phyloP scores from a whole-genome alignment of 768 basidiomycete species.

The Hemileccinum rubropunctum region DNA sequence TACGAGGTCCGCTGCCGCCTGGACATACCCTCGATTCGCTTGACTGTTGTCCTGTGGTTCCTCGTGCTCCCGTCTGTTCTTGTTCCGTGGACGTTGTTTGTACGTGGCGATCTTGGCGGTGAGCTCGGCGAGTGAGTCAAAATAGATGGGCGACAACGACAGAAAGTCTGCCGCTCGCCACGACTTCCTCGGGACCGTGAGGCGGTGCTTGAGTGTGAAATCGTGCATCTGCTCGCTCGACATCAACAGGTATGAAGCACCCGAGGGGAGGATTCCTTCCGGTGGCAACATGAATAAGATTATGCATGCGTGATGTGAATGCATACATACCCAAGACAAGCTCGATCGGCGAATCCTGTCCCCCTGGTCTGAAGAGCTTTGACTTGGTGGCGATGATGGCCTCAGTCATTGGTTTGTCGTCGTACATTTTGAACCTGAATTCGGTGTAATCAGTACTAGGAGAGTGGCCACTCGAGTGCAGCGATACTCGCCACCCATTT shows the following conservation, averaged over 20 bases:
- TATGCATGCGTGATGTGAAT: not conserved
- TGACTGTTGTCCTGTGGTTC: slow-evolving; percentile 37
- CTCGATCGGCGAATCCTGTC: slow-evolving; percentile 33
- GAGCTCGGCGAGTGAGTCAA: slow-evolving; percentile 32
- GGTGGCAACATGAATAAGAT: not conserved
- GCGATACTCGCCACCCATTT: slow-evolving; percentile 19
- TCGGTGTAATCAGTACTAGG: not conserved
- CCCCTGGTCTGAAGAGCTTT: slow-evolving; percentile 29
- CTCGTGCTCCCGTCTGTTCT: slow-evolving; percentile 19
- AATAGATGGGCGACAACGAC: slow-evolving; percentile 49
- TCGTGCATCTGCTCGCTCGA: slow-evolving; percentile 30
- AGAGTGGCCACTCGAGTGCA: not conserved
- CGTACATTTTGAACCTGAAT: slow-evolving; percentile 28
- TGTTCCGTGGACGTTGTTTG: slow-evolving; percentile 38
- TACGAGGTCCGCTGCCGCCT: slow-evolving; percentile 14
- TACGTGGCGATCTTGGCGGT: slow-evolving; percentile 37
- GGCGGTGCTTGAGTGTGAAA: slow-evolving; percentile 20
- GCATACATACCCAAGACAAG: slow-evolving; percentile 40
- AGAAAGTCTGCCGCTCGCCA: slow-evolving; percentile 32
- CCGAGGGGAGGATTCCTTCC: slow-evolving; percentile 42
- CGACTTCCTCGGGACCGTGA: slow-evolving; percentile 10
- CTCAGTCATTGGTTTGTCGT: slow-evolving; percentile 36
- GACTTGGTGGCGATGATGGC: slow-evolving; percentile 29
- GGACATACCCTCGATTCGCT: slow-evolving; percentile 38
- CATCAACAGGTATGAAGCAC: slow-evolving; percentile 46